Base-by-base conservation (phyloP, 2,329 filamentous ascomycete genomes). In the Penicillium sp. region DNA sequence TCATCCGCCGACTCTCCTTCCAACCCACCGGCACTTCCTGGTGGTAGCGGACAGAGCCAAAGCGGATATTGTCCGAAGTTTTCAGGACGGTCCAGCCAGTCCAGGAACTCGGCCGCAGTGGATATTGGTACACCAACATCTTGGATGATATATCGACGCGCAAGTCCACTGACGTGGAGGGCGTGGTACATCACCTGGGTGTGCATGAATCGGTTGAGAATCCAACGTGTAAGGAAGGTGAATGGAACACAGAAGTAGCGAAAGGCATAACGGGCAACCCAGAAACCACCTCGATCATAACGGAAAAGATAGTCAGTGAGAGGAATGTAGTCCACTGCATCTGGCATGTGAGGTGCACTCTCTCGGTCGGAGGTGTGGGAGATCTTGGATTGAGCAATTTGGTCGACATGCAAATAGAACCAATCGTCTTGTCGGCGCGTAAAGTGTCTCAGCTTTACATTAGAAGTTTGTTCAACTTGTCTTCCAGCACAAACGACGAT, bases 321-420 rank as follows among this genome's bases (percentile, higher is more conserved):
- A 4, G 74, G 73, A 51, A 75, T 68, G 25, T 64, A 66, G 31
- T 69, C 65, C 16, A 64, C 50, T n/a, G 55, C 51, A 36, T 53
- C 49, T 23, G 51, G 52, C 16, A 31, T 52, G 10, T 21, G 46
- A 29, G 21, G 13, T 4, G 29, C 39, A 36, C 21, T 36, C 23
- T 40, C 19, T 19, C 52, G 27, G 53, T 56, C 21, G 58, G 58
- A 29, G 29, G 31, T 39, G 1, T 31, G 40, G 6, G 49, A 36
- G 38, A 16, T 41, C 7, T 33, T 46, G 5, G 50, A 39, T 10
- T 51, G 40, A 15, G 51, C 34, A 36, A 57, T 58, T 10, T 41
- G 38, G 40, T 53, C 45, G n/a, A 53, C 87, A 61, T 89, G 87
- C 3, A 91, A 75, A 58, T 90, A 91, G 68, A 90, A 90, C 89